Evolutionary conservation across 495 filamentous ascomycete species (phyloP).

Genomic region (Aspergillus homomorphus): DNA sequence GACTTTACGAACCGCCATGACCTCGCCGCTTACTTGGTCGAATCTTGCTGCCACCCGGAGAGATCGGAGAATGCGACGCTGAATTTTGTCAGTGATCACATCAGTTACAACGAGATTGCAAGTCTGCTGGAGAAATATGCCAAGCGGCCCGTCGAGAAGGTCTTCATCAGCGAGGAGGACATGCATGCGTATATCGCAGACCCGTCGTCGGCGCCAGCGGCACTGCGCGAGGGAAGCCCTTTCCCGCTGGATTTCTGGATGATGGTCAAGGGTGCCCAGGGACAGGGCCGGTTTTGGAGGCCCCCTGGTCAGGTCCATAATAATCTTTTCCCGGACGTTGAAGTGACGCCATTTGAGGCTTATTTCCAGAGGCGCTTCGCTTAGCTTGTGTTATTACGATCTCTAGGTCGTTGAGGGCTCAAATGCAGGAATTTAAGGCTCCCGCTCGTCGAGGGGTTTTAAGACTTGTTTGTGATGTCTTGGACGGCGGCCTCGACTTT

Average conservation of each 20-base stretch:
- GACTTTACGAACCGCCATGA: constrained; percentile 15
- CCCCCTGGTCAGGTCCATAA: constrained; percentile 16
- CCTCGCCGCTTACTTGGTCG: constrained; percentile 10
- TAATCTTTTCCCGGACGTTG: constrained; percentile 12
- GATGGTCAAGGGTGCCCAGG: constrained; percentile 15
- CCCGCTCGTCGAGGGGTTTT: too few relatives aligned
- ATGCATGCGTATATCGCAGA: constrained; percentile 8
- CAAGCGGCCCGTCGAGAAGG: not conserved
- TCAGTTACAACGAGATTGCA: constrained; percentile 16
- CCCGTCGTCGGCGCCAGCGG: constrained; percentile 1
- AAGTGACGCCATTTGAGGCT: too few relatives aligned
- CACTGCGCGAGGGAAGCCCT: constrained; percentile 1
- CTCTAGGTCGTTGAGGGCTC: too few relatives aligned
- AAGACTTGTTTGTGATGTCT: too few relatives aligned
- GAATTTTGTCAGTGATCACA: constrained; percentile 16
- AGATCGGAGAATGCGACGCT: constrained; percentile 11
- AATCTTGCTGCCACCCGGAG: constrained; percentile 6
- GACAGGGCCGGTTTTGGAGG: constrained; percentile 16
- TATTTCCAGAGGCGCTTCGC: too few relatives aligned
- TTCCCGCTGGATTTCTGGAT: constrained; percentile 23
- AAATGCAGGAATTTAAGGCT: too few relatives aligned
- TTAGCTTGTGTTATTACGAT: too few relatives aligned
- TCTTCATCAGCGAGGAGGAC: not conserved
- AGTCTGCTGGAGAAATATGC: constrained; percentile 13
- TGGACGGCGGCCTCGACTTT: too few relatives aligned